Evolutionary conservation across 129 eudicot species (phyloP).

Genomic region (Sambucus nigra): DNA sequence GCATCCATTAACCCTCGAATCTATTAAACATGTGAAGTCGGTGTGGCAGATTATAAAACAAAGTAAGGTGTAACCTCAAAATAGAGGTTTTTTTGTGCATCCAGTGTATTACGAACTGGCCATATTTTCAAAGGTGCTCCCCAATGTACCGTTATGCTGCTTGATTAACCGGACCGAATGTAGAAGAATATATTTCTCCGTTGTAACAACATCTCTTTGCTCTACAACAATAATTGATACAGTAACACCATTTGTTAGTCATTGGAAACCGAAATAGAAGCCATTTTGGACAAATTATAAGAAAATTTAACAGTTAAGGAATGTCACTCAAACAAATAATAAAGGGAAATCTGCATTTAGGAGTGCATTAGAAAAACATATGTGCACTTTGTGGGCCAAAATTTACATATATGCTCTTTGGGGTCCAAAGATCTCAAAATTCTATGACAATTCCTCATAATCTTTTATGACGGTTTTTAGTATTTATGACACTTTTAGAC

Average conservation of each 20-base stretch:
- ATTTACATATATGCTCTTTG: too few relatives aligned
- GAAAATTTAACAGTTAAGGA: too few relatives aligned
- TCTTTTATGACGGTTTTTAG: too few relatives aligned
- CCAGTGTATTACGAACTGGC: slow-evolving; percentile 13
- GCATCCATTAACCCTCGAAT: background rate
- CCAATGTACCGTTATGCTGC: slow-evolving; percentile 64
- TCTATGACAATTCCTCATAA: too few relatives aligned
- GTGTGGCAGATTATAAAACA: background rate
- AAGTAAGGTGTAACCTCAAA: slow-evolving; percentile 10
- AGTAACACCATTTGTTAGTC: slow-evolving; percentile 8
- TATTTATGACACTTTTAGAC: too few relatives aligned
- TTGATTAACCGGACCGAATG: slow-evolving; percentile 63
- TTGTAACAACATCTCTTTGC: slow-evolving; percentile 40
- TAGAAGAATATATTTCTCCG: slow-evolving; percentile 68
- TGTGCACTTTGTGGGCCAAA: too few relatives aligned
- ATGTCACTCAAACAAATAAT: too few relatives aligned
- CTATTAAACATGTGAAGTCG: background rate
- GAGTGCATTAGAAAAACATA: too few relatives aligned
- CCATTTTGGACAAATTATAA: too few relatives aligned
- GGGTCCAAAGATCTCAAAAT: too few relatives aligned
- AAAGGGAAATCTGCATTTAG: too few relatives aligned
- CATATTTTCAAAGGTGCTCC: slow-evolving; percentile 26
- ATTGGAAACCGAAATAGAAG: background rate
- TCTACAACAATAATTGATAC: slow-evolving; percentile 27
- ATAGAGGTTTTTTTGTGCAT: slow-evolving; percentile 14